phyloP scores from a whole-genome alignment of 2,329 filamentous ascomycete genomes.

The Coleophoma cylindrospora region DNA sequence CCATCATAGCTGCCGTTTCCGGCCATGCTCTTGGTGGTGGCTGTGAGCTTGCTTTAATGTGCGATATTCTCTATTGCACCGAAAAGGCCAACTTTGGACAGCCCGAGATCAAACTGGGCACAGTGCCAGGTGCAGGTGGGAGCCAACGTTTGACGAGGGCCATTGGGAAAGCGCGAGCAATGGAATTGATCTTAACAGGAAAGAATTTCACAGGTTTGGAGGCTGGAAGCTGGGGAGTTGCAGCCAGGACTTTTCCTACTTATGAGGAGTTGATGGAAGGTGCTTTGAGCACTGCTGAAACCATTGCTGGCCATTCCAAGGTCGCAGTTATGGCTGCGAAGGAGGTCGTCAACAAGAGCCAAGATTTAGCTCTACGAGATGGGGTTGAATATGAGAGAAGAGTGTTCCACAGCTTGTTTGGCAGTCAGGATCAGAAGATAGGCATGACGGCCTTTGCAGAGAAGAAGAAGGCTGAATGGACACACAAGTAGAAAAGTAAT shows the following conservation, averaged over 20 bases:
- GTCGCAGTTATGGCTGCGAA: constrained; percentile 89
- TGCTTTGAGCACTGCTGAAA: constrained; percentile 78
- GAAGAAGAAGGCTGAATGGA: constrained; percentile 92
- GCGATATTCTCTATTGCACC: constrained; percentile 89
- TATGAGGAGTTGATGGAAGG: constrained; percentile 80
- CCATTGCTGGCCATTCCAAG: constrained; percentile 79
- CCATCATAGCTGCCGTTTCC: constrained; percentile 88
- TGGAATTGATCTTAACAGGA: constrained; percentile 88
- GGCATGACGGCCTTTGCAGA: constrained; percentile 93
- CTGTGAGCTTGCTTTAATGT: constrained; percentile 97
- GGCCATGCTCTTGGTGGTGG: constrained; percentile 93
- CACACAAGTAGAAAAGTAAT: constrained; percentile 55
- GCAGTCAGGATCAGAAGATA: constrained; percentile 94
- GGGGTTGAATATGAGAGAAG: constrained; percentile 93
- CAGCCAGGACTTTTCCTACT: constrained; percentile 72
- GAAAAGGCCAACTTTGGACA: constrained; percentile 86
- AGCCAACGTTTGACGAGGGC: constrained; percentile 82
- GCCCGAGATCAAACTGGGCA: constrained; percentile 93
- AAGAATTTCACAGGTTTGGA: constrained; percentile 78
- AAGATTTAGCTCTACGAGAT: constrained; percentile 81
- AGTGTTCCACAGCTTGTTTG: constrained; percentile 90
- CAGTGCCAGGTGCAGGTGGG: constrained; percentile 87
- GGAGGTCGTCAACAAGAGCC: constrained; percentile 99
- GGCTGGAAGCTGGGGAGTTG: constrained; percentile 86
- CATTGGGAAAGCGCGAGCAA: constrained; percentile 78